phyloP scores from a whole-genome alignment of 306 rosid species.

The Luffa acutangula region DNA sequence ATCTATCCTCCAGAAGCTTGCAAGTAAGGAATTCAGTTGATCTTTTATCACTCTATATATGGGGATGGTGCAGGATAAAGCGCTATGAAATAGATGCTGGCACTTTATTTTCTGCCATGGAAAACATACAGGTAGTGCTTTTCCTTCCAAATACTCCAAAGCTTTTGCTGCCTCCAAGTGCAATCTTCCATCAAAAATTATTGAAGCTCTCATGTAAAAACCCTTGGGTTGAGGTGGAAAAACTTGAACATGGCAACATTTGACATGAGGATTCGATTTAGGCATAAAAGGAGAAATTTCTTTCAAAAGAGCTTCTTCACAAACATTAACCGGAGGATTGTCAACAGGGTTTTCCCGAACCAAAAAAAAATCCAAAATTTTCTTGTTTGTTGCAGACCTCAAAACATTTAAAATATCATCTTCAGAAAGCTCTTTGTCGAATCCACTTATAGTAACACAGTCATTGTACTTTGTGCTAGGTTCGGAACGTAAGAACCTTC shows the following conservation, averaged over 20 bases:
- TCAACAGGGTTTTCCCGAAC: conserved; percentile 60
- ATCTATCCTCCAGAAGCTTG: conserved; percentile 26
- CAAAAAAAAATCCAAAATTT: conserved; percentile 59
- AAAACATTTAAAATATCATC: conserved; percentile 47
- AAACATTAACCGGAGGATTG: conserved; percentile 41
- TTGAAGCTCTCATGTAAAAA: conserved; percentile 50
- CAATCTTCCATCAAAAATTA: conserved; percentile 81
- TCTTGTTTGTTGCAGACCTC: conserved; percentile 47
- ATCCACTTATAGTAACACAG: conserved; percentile 34
- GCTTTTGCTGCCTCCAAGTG: conserved; percentile 95
- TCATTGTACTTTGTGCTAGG: conserved; percentile 30
- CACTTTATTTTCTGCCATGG: conserved; percentile 91
- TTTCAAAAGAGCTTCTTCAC: conserved; percentile 67
- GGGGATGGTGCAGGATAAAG: conserved; percentile 48
- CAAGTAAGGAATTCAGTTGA: conserved; percentile 43
- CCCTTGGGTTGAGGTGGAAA: conserved; percentile 50
- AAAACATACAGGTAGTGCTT: conserved; percentile 55
- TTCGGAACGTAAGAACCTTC: conserved; percentile 45
- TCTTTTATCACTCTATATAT: conserved; percentile 50
- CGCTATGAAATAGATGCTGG: conserved; percentile 64
- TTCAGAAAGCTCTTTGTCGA: conserved; percentile 55
- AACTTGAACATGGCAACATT: conserved; percentile 61
- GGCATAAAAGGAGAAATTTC: conserved; percentile 65
- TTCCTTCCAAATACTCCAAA: conserved; percentile 75
- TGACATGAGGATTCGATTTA: conserved; percentile 31